Base-by-base conservation (phyloP, 805 yeast genomes). In the Myxozyma geophila region DNA sequence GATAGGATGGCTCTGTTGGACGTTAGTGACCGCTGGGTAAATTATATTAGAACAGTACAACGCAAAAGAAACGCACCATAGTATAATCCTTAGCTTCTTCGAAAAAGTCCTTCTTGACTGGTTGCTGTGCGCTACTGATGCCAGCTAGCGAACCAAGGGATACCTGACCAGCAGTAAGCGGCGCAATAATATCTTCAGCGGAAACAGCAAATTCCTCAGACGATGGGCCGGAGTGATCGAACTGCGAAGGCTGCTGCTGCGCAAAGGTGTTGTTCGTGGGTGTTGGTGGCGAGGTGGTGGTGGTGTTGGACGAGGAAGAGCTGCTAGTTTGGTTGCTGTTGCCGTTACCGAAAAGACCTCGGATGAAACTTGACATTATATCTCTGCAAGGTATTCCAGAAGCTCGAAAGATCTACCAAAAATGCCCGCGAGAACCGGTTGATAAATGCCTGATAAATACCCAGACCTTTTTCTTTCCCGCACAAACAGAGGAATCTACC, bases 1-100 rank as follows among this genome's bases (percentile, higher is more conserved):
- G 43, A 70, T 59, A 43, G 71, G 71, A 48, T 68, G 71, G 33
- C 66, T 65, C 69, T 66, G 58, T 33, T 10, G 13, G n/a, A 15
- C 13, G 35, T 28, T 17, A 37, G 44, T 28, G 47, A n/a, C 17
- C 4, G 21, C 17, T 8, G 23, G 23, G 21, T 15, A 36, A 7
- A 35, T 13, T 12, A 39, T 12, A 41, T 47, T 4, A 21, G 4
- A 36, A n/a, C 50, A 15, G 13, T 7, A 19, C 19, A 28, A 2
- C n/a, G 33, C n/a, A 4, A 13, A 52, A 44, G 15, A 15, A 35
- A 44, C 63, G 19, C 35, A 64, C 67, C 70, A 66, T 67, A 5
- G 70, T 58, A 46, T 66, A 66, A 13, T 57, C 62, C 44, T 60
- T 63, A 13, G 62, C 70, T 43, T 60, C 66, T 36, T 55, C 44